Evolutionary conservation across 176 grass and related monocot species (phyloP).

Genomic region (Aegilops sharonensis): DNA sequence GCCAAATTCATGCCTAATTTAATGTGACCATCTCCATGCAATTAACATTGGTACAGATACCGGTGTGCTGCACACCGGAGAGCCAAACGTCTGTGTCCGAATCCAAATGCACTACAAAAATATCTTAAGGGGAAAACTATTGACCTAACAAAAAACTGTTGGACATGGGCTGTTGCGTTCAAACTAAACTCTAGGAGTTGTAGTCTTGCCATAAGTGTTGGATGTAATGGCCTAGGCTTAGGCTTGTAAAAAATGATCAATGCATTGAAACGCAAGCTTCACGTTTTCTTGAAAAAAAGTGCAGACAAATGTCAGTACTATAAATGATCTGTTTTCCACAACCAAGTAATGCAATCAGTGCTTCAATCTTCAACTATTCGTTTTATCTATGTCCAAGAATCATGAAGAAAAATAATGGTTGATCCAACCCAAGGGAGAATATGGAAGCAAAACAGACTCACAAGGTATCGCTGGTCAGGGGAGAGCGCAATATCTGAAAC

Average conservation of each 20-base stretch:
- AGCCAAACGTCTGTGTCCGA: too few species aligned
- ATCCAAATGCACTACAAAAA: not conserved
- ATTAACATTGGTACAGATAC: too few species aligned
- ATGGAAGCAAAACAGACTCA: slow-evolving; percentile 29
- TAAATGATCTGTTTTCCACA: not conserved
- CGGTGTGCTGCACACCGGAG: too few species aligned
- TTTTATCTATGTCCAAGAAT: not conserved
- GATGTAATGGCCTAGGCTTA: not conserved
- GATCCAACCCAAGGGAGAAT: not conserved
- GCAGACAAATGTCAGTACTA: not conserved
- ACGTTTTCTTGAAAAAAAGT: too few species aligned
- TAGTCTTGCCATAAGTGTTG: not conserved
- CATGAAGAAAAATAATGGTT: not conserved
- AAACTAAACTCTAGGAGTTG: not conserved
- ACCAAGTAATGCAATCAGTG: not conserved
- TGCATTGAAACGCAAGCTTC: not conserved
- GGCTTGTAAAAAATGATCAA: too few species aligned
- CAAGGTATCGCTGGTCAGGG: slow-evolving; percentile 69
- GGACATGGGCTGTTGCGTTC: not conserved
- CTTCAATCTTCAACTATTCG: not conserved
- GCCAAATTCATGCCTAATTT: too few species aligned
- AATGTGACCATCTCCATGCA: too few species aligned
- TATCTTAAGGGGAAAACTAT: not conserved
- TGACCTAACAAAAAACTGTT: not conserved
- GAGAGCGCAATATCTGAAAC: slow-evolving; percentile 86